Percentiles rank a stretch among this genome's conserved stretches.
Conservation (phyloP, 2,329 filamentous ascomycete genomes). For the Neofusicoccum umdonicola region DNA sequence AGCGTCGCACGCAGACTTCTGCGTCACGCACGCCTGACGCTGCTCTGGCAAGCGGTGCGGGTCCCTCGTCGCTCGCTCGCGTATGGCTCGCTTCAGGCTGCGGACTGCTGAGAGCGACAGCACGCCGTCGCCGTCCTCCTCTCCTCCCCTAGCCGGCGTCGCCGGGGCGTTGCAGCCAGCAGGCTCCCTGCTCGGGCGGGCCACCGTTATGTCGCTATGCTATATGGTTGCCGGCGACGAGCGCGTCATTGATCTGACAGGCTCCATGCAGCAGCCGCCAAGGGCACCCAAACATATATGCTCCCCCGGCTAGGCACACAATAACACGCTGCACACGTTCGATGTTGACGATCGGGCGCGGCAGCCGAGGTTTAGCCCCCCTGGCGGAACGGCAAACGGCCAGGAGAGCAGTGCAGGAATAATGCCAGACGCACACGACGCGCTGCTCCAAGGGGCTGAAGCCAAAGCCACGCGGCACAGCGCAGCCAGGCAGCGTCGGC, state of each 20-base stretch:
- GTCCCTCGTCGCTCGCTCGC: not conserved
- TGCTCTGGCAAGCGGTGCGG: not conserved
- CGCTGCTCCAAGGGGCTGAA: not conserved
- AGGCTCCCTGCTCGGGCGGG: not conserved
- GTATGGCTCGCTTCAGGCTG: not conserved
- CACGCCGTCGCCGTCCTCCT: not conserved
- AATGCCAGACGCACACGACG: too few relatives aligned
- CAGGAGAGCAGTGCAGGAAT: not conserved
- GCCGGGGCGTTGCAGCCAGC: not conserved
- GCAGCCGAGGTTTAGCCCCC: constrained; percentile 4
- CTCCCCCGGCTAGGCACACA: not conserved
- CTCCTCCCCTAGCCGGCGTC: not conserved
- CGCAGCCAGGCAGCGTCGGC: not conserved
- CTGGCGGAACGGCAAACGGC: not conserved
- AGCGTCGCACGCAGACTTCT: not conserved
- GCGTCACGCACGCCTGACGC: not conserved
- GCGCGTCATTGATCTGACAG: constrained; percentile 10
- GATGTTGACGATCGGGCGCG: not conserved
- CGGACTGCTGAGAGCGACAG: not conserved
- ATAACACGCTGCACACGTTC: not conserved
- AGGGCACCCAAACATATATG: not conserved
- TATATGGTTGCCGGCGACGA: not conserved
- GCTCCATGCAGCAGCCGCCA: not conserved
- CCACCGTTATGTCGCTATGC: not conserved
- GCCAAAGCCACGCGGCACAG: not conserved